Evolutionary conservation across 208 protist genomes (phyloP).

Genomic region (Acanthamoeba divionensis): DNA sequence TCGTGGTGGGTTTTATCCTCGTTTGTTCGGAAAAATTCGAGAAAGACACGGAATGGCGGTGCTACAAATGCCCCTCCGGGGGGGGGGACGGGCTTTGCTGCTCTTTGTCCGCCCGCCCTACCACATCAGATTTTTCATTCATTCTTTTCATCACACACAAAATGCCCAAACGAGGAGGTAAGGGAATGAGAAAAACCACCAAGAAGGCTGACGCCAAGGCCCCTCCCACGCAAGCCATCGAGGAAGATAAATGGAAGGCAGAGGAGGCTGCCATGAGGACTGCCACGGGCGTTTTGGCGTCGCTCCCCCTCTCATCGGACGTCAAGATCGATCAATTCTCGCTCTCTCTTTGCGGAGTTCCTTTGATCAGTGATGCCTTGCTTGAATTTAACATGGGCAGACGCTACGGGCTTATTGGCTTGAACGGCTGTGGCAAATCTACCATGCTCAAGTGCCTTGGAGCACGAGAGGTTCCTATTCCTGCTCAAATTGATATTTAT

Average conservation of each 20-base stretch:
- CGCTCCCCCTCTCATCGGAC: not conserved
- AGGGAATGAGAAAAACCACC: not conserved
- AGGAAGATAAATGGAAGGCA: not conserved
- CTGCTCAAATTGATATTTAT: constrained; percentile 64
- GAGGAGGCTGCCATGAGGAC: not conserved
- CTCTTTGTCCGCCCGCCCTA: too few species aligned
- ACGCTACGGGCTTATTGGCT: constrained; percentile 75
- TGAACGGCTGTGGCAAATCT: constrained; percentile 70
- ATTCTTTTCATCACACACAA: not conserved
- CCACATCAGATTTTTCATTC: not conserved
- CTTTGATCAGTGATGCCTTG: not conserved
- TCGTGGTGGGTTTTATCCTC: too few species aligned
- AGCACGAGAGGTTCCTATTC: constrained; percentile 68
- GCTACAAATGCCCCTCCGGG: not conserved
- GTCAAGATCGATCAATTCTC: constrained; percentile 53
- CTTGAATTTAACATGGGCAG: constrained; percentile 29
- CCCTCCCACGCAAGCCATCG: not conserved
- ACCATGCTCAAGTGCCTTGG: constrained; percentile 39
- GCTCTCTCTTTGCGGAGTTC: not conserved
- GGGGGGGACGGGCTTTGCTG: too few species aligned
- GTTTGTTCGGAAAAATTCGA: not conserved
- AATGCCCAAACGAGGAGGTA: constrained; percentile 19
- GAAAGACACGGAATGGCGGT: not conserved
- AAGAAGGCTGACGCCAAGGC: not conserved
- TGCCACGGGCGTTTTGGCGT: constrained; percentile 25